Base-by-base conservation (phyloP, 371 early-diverging fungal genomes). In the Mucor saturninus region DNA sequence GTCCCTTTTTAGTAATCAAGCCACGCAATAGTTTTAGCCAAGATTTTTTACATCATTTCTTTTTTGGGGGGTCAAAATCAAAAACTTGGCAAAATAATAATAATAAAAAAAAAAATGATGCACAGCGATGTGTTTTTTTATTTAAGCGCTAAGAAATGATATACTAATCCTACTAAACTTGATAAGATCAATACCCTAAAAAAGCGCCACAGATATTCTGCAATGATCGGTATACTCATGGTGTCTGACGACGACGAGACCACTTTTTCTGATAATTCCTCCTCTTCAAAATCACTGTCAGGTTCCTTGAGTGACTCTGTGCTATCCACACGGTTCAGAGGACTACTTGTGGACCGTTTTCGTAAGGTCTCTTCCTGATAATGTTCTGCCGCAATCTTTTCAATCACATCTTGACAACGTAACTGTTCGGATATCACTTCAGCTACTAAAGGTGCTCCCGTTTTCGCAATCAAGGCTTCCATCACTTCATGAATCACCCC, bases 401-500 rank as follows among this genome's bases (percentile, higher is more conserved):
- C 81, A 55, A 80, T 80, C 5, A 80, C 71, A 43, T 80, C 81
- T 31, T 80, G 81, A 46, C 76, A 71, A 9, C 70, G 65, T 9
- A 75, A 37, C 54, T 80, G 81, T 30, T 77, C 81, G 28, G 76
- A 72, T 60, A 80, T 76, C 3, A 70, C 74, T 45, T 74, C 78
- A 10, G 74, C 73, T n/a, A 80, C 71, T 4, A 73, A 55, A 0
- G 81, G 76, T 52, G 78, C 81, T 0, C 81, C 81, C 10, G 73
- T 70, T 26, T 75, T 69, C 0, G 76, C 76, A 56, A 77, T 74
- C 3, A 80, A 15, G 2, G 74, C 74, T 59, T 80, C 81, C 10
- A 80, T 62, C 9, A 80, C 68, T 68, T 80, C 81, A 30, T 76
- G 72, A 58, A 80, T 68, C 2, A 80, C 74, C 0, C 81, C 78